Conservation (phyloP, 2,329 filamentous ascomycete species). For the Paracoccidioides lutzii region DNA sequence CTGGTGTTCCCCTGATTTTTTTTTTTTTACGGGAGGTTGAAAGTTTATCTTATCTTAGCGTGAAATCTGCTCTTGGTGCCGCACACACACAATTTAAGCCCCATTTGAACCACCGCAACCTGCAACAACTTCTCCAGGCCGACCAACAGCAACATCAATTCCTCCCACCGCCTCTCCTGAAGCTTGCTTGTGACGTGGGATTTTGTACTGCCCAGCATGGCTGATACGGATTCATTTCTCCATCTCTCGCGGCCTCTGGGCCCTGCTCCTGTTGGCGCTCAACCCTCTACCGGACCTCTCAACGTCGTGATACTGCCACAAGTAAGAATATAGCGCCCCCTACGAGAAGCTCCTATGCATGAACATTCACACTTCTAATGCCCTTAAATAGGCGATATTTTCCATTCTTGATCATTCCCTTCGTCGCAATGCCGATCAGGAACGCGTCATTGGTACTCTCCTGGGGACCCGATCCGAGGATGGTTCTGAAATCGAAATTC, state of each 20-base stretch:
- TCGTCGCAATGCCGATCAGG: slow-evolving; percentile 80
- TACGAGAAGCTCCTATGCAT: background rate
- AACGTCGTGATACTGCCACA: slow-evolving; percentile 92
- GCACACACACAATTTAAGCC: slow-evolving; percentile 32
- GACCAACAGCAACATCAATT: background rate
- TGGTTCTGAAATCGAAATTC: slow-evolving; percentile 90
- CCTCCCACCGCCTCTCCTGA: background rate
- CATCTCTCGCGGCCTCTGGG: slow-evolving; percentile 88
- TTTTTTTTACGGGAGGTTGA: slow-evolving; percentile 6
- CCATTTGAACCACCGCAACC: slow-evolving; percentile 15
- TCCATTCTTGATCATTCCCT: slow-evolving; percentile 76
- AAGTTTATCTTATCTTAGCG: slow-evolving; percentile 36
- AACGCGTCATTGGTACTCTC: slow-evolving; percentile 91
- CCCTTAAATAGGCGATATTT: slow-evolving; percentile 43
- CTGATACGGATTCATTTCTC: slow-evolving; percentile 73
- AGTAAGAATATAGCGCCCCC: slow-evolving; percentile 39
- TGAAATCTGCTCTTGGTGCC: slow-evolving; percentile 26
- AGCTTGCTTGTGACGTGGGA: slow-evolving; percentile 1
- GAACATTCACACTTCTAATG: slow-evolving; percentile 7
- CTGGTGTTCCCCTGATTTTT: slow-evolving; percentile 6
- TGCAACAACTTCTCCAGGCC: slow-evolving; percentile 8
- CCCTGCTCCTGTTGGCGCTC: slow-evolving; percentile 63
- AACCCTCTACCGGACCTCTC: slow-evolving; percentile 79
- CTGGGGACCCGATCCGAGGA: slow-evolving; percentile 90
- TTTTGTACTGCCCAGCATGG: slow-evolving; percentile 50